phyloP scores from a whole-genome alignment of 2,329 filamentous ascomycete genomes.

The Fusarium multiceps region DNA sequence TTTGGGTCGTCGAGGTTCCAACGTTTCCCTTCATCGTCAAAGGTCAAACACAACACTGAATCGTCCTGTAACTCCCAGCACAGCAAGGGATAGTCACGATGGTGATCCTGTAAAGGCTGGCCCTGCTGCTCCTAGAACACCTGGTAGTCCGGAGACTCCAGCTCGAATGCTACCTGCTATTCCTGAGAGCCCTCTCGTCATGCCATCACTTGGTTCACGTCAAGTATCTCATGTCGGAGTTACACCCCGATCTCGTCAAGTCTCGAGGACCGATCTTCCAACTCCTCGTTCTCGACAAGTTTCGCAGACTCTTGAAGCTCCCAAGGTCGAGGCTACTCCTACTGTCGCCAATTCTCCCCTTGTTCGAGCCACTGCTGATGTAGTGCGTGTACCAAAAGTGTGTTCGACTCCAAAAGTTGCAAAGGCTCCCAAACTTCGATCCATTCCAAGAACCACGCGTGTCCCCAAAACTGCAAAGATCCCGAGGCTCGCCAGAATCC shows the following conservation, averaged over 20 bases:
- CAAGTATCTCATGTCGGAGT: constrained; percentile 24
- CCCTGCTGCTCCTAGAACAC: neutral
- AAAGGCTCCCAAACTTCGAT: neutral
- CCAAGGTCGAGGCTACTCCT: constrained; percentile 1
- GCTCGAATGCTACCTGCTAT: constrained; percentile 29
- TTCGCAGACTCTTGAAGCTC: constrained; percentile 23
- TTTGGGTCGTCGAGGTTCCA: constrained; percentile 28
- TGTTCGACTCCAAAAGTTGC: neutral
- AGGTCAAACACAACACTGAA: constrained; percentile 33
- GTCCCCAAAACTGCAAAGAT: neutral
- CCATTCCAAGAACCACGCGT: neutral
- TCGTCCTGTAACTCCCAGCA: constrained; percentile 21
- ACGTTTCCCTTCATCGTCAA: constrained; percentile 17
- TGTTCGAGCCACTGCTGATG: neutral
- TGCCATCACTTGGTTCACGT: constrained; percentile 27
- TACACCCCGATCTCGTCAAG: constrained; percentile 28
- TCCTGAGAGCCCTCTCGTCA: constrained; percentile 28
- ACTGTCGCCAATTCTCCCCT: constrained; percentile 1
- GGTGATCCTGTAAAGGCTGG: constrained; percentile 22
- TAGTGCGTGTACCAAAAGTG: constrained; percentile 15
- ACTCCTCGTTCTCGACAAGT: constrained; percentile 23
- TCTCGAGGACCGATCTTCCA: constrained; percentile 11
- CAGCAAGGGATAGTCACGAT: neutral
- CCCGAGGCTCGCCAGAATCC: constrained; percentile 1
- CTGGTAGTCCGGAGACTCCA: constrained; percentile 18